Percentiles rank a stretch among this genome's conserved stretches.
Conservation (phyloP, 2,329 filamentous ascomycete species). For the Cladophialophora exuberans region DNA sequence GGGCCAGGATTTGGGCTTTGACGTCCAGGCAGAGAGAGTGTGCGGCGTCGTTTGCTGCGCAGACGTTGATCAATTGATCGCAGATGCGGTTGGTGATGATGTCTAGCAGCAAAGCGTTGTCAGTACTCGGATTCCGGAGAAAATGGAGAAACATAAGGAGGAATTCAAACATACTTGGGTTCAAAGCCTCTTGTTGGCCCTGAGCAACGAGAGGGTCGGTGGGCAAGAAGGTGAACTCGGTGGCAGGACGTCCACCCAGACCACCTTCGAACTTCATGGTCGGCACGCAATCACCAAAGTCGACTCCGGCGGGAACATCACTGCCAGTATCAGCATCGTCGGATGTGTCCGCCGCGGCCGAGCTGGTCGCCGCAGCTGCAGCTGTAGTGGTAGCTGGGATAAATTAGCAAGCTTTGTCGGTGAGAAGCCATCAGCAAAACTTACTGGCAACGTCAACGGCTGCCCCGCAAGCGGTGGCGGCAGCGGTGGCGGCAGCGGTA, state of each 20-base stretch:
- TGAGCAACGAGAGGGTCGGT: slow-evolving; percentile 63
- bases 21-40: slow-evolving; percentile 57
- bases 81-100: slow-evolving; percentile 75
- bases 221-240: slow-evolving; percentile 70
- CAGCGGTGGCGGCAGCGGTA: slow-evolving; percentile 14
- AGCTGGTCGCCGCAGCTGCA: slow-evolving; percentile 14
- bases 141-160: neutral
- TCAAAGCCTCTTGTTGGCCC: slow-evolving; percentile 67
- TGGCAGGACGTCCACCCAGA: slow-evolving; percentile 54
- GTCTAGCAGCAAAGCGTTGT: slow-evolving; percentile 40
- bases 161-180: slow-evolving; percentile 64
- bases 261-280: slow-evolving; percentile 62
- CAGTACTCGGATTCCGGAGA: too few species aligned
- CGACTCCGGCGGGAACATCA: slow-evolving; percentile 39
- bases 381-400: neutral
- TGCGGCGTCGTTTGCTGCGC: slow-evolving; percentile 64
- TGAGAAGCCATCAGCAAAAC: neutral
- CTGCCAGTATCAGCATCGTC: slow-evolving; percentile 20
- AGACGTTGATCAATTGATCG: slow-evolving; percentile 70
- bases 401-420: neutral
- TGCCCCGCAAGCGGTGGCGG: slow-evolving; percentile 20
- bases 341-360: neutral
- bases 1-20: slow-evolving; percentile 55
- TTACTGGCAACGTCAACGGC: slow-evolving; percentile 8
- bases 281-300: slow-evolving; percentile 56